Conservation (phyloP, 257 asterid genomes). For the Scutellaria baicalensis region DNA sequence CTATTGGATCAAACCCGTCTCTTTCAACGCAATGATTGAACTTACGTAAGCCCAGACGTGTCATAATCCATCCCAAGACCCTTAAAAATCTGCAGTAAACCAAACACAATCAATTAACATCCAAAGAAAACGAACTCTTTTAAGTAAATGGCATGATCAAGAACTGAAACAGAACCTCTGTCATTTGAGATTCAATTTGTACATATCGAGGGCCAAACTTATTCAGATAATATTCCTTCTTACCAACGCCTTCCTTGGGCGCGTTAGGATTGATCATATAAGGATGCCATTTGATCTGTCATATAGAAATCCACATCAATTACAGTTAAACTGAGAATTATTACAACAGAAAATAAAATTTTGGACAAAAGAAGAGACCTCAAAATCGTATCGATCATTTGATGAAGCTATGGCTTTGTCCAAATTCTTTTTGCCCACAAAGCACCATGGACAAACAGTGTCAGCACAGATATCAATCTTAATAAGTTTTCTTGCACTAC, state of each 20-base stretch:
- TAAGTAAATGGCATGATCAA: neutral
- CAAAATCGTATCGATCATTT: slow-evolving; percentile 34
- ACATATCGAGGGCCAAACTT: slow-evolving; percentile 58
- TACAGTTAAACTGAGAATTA: neutral
- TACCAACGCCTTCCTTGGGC: slow-evolving; percentile 59
- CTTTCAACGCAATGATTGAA: neutral
- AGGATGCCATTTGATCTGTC: slow-evolving; percentile 32
- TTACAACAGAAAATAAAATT: neutral
- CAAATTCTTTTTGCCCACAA: slow-evolving; percentile 69
- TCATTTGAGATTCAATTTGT: slow-evolving; percentile 55
- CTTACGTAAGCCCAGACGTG: slow-evolving; percentile 21
- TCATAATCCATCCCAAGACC: slow-evolving; percentile 25
- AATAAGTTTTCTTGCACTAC: slow-evolving; percentile 21
- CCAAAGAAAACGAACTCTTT: neutral
- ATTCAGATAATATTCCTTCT: slow-evolving; percentile 49
- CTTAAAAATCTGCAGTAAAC: slow-evolving; percentile 19
- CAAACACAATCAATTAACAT: neutral
- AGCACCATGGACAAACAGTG: slow-evolving; percentile 90
- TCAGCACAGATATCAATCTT: slow-evolving; percentile 57
- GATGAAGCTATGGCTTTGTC: slow-evolving; percentile 66
- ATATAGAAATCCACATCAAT: neutral
- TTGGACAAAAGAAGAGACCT: slow-evolving; percentile 14
- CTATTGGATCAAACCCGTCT: too few species aligned
- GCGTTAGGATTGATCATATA: slow-evolving; percentile 58
- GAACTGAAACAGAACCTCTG: slow-evolving; percentile 42